Base-by-base conservation (phyloP, 2,329 filamentous ascomycete species). In the Onygenales sp. region DNA sequence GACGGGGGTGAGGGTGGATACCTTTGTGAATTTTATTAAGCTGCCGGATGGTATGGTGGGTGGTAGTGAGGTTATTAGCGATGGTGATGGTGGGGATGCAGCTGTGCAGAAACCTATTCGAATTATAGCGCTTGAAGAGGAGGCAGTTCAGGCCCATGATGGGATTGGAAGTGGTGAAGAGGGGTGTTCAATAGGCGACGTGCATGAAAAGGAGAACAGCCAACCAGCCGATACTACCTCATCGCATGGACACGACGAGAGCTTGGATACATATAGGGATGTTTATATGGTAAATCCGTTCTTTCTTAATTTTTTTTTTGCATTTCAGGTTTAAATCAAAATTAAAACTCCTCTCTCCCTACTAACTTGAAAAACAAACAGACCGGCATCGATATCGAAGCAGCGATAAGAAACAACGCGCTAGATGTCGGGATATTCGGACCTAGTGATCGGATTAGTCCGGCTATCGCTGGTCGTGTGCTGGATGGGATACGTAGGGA, bases 1-100 rank as follows among this genome's bases (percentile, higher is more conserved):
- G 89, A 92, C 87, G 0, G 86, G 85, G 0, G 70, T 89, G 2
- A 74, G 68, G 52, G 67, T 95, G 1, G 79, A 87, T 59, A 83
- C 79, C 0, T 92, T 88, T 70, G 82, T 95, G 61, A 96, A 96
- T 65, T 93, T 95, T 58, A 68, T 95, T 14, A 82, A 76, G 50
- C 66, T 83, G 4, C 78, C 78, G 1, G 71, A 70, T 42, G 56
- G 59, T 1, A 59, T 61, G 3, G 46, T 33, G 34, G 32, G 33
- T 42, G 31, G 33, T 11, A 9, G 27, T 40, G 32, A 42, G 8
- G 17, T 17, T 17, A 17, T 17, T 17, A 17, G 17, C 17, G 31
- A 36, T 52, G 7, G 21, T 14, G 47, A 49, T 36, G 14, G 42
- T 21, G 10, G 27, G 17, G 27, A 11, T 51, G 9, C 32, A 11